Conservation (phyloP, 177 flowering plant species). For the Telopea speciosissima region DNA sequence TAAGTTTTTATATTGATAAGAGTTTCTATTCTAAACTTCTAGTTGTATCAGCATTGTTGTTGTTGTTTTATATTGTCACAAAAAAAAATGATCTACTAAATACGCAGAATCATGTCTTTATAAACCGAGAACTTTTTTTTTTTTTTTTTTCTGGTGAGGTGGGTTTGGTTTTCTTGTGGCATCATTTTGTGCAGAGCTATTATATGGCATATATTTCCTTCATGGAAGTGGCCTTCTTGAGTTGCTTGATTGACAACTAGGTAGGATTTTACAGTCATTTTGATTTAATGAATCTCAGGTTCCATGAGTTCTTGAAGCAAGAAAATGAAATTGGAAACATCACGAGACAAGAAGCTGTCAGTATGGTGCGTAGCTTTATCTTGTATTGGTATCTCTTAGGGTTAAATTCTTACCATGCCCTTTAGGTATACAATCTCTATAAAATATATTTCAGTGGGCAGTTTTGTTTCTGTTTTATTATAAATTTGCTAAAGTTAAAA, state of each 20-base stretch:
- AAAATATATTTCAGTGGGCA: not conserved
- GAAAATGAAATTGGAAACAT: constrained; percentile 97
- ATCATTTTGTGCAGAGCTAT: not conserved
- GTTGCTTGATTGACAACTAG: not conserved
- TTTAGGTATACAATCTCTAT: not conserved
- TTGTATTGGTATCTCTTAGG: not conserved
- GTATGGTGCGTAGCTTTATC: constrained; percentile 65
- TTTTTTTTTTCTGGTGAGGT: no score
- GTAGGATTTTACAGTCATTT: not conserved
- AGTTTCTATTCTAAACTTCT: no score
- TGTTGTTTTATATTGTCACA: no score
- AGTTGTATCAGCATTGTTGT: no score
- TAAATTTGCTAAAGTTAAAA: not conserved
- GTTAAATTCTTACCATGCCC: not conserved
- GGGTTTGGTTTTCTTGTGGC: not conserved
- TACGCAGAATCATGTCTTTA: no score
- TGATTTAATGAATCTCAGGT: constrained; percentile 41
- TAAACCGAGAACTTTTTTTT: no score
- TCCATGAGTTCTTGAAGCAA: constrained; percentile 88
- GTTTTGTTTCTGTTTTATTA: not conserved
- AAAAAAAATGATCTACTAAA: no score
- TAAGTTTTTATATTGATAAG: no score
- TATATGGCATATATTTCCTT: not conserved
- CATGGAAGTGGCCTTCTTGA: not conserved
- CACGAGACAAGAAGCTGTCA: constrained; percentile 98